Conservation (phyloP, 2,329 filamentous ascomycete species). For the Acrodontium crateriforme region DNA sequence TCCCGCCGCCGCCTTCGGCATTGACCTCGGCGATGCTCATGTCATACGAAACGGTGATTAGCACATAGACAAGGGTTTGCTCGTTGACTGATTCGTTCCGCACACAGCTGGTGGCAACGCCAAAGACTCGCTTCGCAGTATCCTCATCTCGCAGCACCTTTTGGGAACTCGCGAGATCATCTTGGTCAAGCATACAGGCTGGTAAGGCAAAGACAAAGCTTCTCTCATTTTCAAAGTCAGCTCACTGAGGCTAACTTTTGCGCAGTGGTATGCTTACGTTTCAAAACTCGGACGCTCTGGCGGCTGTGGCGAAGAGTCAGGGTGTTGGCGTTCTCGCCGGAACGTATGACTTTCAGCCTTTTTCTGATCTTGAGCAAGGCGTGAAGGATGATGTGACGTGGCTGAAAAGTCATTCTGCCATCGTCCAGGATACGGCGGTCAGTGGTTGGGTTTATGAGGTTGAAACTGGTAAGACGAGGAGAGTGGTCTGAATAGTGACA, state of each 20-base stretch:
- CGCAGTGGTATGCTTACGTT: slow-evolving; percentile 60
- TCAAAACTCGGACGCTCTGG: slow-evolving; percentile 42
- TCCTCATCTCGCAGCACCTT: slow-evolving; percentile 67
- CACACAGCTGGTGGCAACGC: slow-evolving; percentile 34
- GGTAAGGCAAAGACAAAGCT: too few species aligned
- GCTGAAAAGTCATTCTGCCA: slow-evolving; percentile 44
- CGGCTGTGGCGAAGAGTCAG: slow-evolving; percentile 42
- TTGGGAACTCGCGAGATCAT: slow-evolving; percentile 64
- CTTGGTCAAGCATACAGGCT: slow-evolving; percentile 44
- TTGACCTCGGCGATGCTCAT: slow-evolving; percentile 62
- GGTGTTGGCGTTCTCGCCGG: slow-evolving; percentile 11
- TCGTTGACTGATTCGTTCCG: too few species aligned
- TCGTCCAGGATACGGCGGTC: slow-evolving; percentile 46
- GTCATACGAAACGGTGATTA: slow-evolving; percentile 21
- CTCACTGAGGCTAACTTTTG: slow-evolving; percentile 25
- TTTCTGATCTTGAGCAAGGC: slow-evolving; percentile 48
- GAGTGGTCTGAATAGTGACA: slow-evolving; percentile 32
- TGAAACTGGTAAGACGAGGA: slow-evolving; percentile 50
- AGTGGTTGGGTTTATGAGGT: slow-evolving; percentile 70
- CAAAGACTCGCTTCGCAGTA: slow-evolving; percentile 55
- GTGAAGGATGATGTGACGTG: slow-evolving; percentile 53
- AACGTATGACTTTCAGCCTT: slow-evolving; percentile 46
- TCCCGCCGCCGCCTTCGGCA: slow-evolving; percentile 53
- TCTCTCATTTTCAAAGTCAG: too few species aligned
- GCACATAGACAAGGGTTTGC: too few species aligned